These are phyloP conservation scores for Brassica rapa DNA, from an alignment of 345 rosid genomes.

Conservation along the genomic window DNA sequence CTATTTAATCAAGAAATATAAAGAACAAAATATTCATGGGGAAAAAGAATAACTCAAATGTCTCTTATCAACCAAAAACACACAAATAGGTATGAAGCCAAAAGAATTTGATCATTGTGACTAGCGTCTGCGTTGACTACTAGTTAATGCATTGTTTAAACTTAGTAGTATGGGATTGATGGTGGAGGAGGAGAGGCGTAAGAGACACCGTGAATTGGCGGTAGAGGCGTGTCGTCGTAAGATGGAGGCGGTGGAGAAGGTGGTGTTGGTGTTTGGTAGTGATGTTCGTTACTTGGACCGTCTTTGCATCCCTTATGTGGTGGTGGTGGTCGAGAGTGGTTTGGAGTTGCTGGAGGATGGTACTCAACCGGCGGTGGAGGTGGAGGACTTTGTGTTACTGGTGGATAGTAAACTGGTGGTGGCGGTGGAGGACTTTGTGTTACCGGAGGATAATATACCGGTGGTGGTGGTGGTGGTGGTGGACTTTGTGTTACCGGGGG, in stretches of 20 bases:
- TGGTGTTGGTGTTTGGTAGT: conserved; percentile 31
- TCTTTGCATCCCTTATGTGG: conserved; percentile 33
- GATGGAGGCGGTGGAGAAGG: conserved; percentile 35
- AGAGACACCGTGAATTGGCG: conserved; percentile 40
- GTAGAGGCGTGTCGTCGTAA: conserved; percentile 37
- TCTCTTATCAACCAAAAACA: conserved; percentile 25
- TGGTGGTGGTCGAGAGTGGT: conserved; percentile 28
- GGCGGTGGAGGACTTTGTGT: conserved; percentile 30
- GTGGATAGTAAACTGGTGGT: conserved; percentile 18
- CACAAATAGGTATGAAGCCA: conserved; percentile 27
- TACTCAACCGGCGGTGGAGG: conserved; percentile 32
- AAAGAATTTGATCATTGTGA: conserved; percentile 35
- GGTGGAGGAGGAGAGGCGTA: conserved; percentile 43
- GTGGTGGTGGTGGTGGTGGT: conserved; percentile 26
- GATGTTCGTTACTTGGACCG: conserved; percentile 37
- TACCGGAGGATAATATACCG: conserved; percentile 21
- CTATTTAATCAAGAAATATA: conserved; percentile 34
- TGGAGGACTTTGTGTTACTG: conserved; percentile 18
- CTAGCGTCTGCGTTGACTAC: conserved; percentile 22
- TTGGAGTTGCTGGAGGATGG: conserved; percentile 28
- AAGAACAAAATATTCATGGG: conserved; percentile 33
- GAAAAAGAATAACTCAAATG: conserved; percentile 23
- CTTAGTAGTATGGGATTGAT: conserved; percentile 41
- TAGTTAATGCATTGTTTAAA: conserved; percentile 27
- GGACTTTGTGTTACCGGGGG: conserved; percentile 11